Evolutionary conservation across 768 basidiomycete genomes (phyloP), one percentile per base, ranked within the genome.

Genomic region (Mycena vulgaris): DNA sequence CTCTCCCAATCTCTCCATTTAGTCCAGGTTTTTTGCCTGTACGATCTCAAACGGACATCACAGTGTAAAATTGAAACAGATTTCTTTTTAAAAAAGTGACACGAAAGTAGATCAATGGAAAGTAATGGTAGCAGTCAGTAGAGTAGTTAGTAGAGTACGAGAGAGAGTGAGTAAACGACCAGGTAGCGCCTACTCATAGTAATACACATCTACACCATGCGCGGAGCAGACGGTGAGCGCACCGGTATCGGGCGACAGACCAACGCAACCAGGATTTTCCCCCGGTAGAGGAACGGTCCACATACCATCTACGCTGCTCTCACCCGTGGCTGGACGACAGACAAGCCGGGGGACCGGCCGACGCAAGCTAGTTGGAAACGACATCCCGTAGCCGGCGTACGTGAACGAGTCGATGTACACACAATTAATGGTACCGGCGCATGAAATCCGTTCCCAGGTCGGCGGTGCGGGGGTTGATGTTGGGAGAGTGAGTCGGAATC

Each of bases 401-500:
- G 56, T 58, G 56, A n/a, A n/a, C n/a, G n/a, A n/a, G n/a, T n/a
- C n/a, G n/a, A n/a, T n/a, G n/a, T n/a, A n/a, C n/a, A n/a, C 56
- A 42, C 37, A 58, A 25, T 58, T 33, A 25, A 42, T 30, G 28
- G 63, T 28, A 13, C 52, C 39, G 40, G 28, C 39, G 30, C 37
- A 5, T 19, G 62, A 63, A 28, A 52, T 40, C 25, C 31, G 17
- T 21, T 51, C 35, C 62, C 55, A 58, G 16, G 56, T 40, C 56
- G 39, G 39, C 56, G 25, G 35, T 42, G 21, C 53, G 33, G 31
- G 16, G 31, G 31, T 55, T 37, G 62, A 28, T 5, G 51, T 47
- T 8, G 64, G 55, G 31, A 66, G 55, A 0, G 64, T 66, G 31
- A 66, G 64, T n/a, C 64, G 42, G 19, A 27, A 66, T 66, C 55